Evolutionary conservation across 352 stramenopile genomes (phyloP).

Genomic region (Blastocystis hominis): DNA sequence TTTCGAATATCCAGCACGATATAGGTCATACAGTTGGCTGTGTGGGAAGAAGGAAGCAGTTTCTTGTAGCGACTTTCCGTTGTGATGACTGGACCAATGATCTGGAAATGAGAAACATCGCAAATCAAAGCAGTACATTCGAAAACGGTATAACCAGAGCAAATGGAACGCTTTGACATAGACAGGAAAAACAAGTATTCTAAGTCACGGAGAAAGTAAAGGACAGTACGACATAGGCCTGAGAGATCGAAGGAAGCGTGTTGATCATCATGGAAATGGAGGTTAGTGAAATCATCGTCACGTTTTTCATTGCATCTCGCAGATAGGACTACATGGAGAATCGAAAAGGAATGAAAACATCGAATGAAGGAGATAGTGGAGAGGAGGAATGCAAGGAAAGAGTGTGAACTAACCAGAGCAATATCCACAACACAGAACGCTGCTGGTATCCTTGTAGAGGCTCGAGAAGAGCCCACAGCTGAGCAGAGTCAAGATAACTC

Average conservation of each 20-base stretch:
- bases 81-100: constrained; percentile 12
- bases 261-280: constrained; percentile 9
- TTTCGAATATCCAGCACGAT: constrained; percentile 23
- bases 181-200: neutral
- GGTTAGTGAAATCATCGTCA: neutral
- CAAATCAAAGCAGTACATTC: neutral
- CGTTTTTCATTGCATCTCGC: neutral
- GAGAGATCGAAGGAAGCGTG: neutral
- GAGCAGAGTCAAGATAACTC: neutral
- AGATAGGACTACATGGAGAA: neutral
- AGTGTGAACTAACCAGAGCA: constrained; percentile 15
- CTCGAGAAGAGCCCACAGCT: neutral
- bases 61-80: constrained; percentile 32
- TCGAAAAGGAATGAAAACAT: neutral
- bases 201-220: neutral
- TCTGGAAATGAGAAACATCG: neutral
- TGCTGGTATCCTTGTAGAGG: neutral
- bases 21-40: neutral
- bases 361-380: neutral
- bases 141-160: constrained; percentile 15
- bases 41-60: neutral
- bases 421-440: neutral
- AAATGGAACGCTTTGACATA: neutral
- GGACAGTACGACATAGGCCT: neutral
- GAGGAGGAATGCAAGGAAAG: neutral